A percentile compares a stretch with the other conserved stretches of the same genome.
These are phyloP conservation scores for Cotoneaster glaucophyllus DNA, from an alignment of 306 rosid species.

Conservation along the genomic window DNA sequence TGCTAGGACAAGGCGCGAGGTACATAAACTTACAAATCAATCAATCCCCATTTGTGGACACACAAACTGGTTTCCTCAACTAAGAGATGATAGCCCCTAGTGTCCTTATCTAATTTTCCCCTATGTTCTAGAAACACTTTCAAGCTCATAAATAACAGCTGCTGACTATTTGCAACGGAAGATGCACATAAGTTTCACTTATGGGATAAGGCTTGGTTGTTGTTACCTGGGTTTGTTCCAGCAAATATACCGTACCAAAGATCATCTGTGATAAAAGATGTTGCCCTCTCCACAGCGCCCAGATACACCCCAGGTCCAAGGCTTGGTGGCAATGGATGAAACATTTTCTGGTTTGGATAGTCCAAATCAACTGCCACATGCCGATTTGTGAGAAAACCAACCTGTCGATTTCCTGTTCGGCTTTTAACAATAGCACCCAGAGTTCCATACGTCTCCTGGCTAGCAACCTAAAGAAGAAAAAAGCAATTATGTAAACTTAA, in stretches of 20 bases:
- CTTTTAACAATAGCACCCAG: slow-evolving; percentile 96
- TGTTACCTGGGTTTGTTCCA: slow-evolving; percentile 96
- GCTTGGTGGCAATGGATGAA: slow-evolving; percentile 98
- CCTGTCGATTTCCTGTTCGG: slow-evolving; percentile 79
- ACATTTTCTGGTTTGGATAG: slow-evolving; percentile 98
- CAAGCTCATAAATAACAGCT: neutral
- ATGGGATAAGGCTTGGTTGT: slow-evolving; percentile 5
- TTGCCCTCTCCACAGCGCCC: slow-evolving; percentile 99
- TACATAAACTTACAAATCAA: no score
- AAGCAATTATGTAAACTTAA: slow-evolving; percentile 18
- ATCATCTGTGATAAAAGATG: slow-evolving; percentile 94
- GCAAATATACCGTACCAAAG: slow-evolving; percentile 98
- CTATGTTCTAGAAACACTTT: neutral
- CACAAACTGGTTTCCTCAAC: neutral
- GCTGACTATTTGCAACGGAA: neutral
- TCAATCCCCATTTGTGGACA: no score
- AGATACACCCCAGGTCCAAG: slow-evolving; percentile 98
- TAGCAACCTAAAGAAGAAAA: slow-evolving; percentile 71
- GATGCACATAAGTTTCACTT: neutral
- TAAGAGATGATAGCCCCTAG: neutral
- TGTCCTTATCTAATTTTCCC: neutral
- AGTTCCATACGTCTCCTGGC: slow-evolving; percentile 96
- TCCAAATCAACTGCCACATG: slow-evolving; percentile 99
- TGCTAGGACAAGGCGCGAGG: no score
- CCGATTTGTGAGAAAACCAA: slow-evolving; percentile 95